Evolutionary conservation across 1,139 yeast genomes (phyloP), one percentile per base, ranked within the genome.

Genomic region (Maudiozyma humilis): DNA sequence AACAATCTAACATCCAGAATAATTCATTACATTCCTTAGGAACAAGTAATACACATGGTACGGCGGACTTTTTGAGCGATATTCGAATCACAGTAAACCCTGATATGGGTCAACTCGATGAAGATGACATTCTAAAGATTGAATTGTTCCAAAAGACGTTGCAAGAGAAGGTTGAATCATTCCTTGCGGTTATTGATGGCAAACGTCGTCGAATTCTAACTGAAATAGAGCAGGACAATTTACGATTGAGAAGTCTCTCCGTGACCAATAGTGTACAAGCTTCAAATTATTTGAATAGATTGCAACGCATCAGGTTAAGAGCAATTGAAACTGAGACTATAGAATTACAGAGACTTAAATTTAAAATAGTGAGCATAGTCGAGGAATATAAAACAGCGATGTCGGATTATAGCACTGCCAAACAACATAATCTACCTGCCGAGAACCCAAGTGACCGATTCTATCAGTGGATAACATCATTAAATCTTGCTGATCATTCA

Each of bases 271-370:
- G 53, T 15, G 51, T 53, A 7, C 54, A 53, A 16, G 48, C 49
- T 1, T 46, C 49, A 4, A 50, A 46, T 20, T 51, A 47, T 27
- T 30, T 57, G 12, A 56, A 52, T 42, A 54, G 55, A 39, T 41
- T 60, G 30, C 64, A 61, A 42, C 51, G 59, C 32, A 53, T 60
- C 14, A 54, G 60, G 34, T 44, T 61, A 20, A 55, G 63, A 33
- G 64, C 63, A 1, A 51, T 59, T 3, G 64, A 60, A 44, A 51
- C 59, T 18, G 64, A 60, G 46, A 57, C 61, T 3, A 39, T 57
- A 33, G 63, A 59, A 40, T 38, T 58, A 35, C 61, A 59, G 44
- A 53, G 52, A 20, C 44, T 59, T 16, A 50, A 57, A 38, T 40
- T 51, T 10, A 55, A 52, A 38, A 55, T 59, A 36, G 39, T 48